Conservation (phyloP, 2,329 filamentous ascomycete species). For the Fusarium mangiferae region DNA sequence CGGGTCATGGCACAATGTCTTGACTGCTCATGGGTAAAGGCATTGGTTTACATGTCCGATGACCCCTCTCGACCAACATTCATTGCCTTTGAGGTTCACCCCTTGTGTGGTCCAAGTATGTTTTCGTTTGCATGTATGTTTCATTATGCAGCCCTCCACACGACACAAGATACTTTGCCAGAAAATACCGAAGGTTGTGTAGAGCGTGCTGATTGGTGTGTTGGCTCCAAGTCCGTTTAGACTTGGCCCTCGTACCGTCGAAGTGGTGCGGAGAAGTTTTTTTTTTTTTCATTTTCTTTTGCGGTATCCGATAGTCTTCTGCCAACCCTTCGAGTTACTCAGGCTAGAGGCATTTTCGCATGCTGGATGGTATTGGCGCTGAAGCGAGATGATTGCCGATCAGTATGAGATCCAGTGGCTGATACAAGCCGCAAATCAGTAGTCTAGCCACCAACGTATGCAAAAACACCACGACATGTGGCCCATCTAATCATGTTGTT, state of each 20-base stretch:
- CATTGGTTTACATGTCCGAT: conserved; percentile 29
- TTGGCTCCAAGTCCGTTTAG: conserved; percentile 1
- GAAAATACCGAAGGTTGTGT: conserved; percentile 17
- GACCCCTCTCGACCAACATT: conserved; percentile 21
- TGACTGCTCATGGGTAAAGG: conserved; percentile 13
- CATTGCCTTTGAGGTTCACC: conserved; percentile 20
- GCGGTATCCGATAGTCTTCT: conserved; percentile 14
- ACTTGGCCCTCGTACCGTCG: conserved; percentile 3
- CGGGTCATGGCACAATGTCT: conserved; percentile 31
- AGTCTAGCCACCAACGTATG: not conserved
- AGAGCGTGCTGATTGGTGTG: conserved; percentile 26
- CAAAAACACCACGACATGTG: not conserved
- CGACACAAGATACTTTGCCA: conserved; percentile 20
- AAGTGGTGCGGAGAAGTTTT: conserved; percentile 21
- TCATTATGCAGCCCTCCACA: conserved; percentile 33
- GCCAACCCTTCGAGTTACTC: conserved; percentile 1
- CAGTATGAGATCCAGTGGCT: conserved; percentile 10
- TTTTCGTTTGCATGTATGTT: conserved; percentile 16
- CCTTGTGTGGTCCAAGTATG: conserved; percentile 19
- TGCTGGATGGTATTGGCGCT: conserved; percentile 8
- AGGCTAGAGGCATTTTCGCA: not conserved
- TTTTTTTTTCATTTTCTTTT: not conserved
- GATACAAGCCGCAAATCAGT: not conserved
- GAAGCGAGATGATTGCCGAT: conserved; percentile 15
- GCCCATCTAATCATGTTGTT: not conserved